These are phyloP conservation scores for Ganoderma resinaceum DNA, from an alignment of 1,284 basidiomycete species.

Conservation along the genomic window DNA sequence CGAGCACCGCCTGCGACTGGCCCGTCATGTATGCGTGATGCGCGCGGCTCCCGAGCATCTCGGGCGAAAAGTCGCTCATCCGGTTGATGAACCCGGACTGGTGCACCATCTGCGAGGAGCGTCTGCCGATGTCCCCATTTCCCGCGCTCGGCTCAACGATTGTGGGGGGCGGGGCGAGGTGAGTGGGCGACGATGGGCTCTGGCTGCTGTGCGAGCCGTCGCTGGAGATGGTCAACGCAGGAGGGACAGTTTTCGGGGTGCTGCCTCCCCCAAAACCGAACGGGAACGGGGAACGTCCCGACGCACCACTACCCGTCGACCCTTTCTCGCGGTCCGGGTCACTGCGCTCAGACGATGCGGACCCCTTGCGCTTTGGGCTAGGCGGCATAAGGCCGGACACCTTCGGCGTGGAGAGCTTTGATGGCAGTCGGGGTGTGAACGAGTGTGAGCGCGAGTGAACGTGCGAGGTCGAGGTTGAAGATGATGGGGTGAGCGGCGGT, in stretches of 20 bases:
- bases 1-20: conserved; percentile 40
- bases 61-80: conserved; percentile 56
- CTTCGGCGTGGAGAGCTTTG: conserved; percentile 64
- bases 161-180: conserved; percentile 56
- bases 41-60: conserved; percentile 41
- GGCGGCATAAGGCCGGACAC: conserved; percentile 46
- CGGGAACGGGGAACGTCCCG: conserved; percentile 42
- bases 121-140: conserved; percentile 43
- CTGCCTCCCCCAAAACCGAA: conserved; percentile 41
- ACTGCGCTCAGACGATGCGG: conserved; percentile 46
- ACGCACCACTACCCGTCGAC: conserved; percentile 28
- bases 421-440: conserved; percentile 73
- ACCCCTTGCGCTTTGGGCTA: conserved; percentile 62
- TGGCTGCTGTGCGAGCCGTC: conserved; percentile 29
- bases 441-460: conserved; percentile 69
- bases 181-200: conserved; percentile 41
- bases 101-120: conserved; percentile 80
- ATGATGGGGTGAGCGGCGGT: conserved; percentile 35
- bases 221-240: conserved; percentile 27
- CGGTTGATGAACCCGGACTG: conserved; percentile 79
- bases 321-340: conserved; percentile 42
- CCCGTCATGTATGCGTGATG: conserved; percentile 40
- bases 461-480: conserved; percentile 37
- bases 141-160: conserved; percentile 52
- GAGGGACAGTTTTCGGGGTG: conserved; percentile 25